A percentile compares a stretch with the other conserved stretches of the same genome.
These are phyloP conservation scores for Citrus hindsii DNA, from an alignment of 345 rosid species.

Conservation along the genomic window DNA sequence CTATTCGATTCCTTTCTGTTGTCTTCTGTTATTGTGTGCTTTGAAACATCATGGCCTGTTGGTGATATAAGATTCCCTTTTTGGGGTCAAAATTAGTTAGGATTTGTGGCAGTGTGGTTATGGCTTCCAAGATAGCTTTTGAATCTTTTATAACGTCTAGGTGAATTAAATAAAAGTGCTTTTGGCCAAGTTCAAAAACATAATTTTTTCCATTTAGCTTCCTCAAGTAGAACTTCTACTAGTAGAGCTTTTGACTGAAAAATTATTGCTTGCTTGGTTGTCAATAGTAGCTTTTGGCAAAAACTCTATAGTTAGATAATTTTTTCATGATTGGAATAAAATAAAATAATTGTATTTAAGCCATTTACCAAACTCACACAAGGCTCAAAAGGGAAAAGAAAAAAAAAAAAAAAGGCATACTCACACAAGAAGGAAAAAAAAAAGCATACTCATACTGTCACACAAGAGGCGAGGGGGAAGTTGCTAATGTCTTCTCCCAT, in stretches of 20 bases:
- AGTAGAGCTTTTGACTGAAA: neutral
- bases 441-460: too few species aligned
- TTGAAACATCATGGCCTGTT: neutral
- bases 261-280: too few species aligned
- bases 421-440: too few species aligned
- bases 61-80: neutral
- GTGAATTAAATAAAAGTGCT: neutral
- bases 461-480: too few species aligned
- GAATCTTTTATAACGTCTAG: neutral
- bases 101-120: neutral
- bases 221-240: neutral
- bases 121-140: neutral
- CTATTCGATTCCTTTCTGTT: conserved; percentile 14
- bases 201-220: too few species aligned
- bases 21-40: neutral
- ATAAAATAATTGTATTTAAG: too few species aligned
- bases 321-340: too few species aligned
- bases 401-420: too few species aligned
- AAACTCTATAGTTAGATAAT: too few species aligned
- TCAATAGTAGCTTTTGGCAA: neutral
- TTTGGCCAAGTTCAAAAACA: neutral
- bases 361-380: too few species aligned
- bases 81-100: neutral
- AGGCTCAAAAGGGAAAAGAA: too few species aligned
- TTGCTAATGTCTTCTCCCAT: too few species aligned